A percentile compares a stretch with the other conserved stretches of the same genome.
These are phyloP conservation scores for Malus hybrid DNA, from an alignment of 331 rosid species.

Conservation along the genomic window DNA sequence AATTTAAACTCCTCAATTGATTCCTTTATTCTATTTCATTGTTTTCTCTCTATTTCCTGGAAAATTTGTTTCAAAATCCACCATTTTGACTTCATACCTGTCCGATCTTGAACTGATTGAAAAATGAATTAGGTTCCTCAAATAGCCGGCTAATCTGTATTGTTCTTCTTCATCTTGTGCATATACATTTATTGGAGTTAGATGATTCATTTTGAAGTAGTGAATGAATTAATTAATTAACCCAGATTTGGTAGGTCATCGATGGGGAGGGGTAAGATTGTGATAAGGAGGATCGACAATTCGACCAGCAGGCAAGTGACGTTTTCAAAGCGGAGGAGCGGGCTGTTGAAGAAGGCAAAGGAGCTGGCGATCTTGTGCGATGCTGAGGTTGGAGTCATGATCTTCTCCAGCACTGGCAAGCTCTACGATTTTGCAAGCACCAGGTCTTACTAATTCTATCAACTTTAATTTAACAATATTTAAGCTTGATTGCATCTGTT, in stretches of 20 bases:
- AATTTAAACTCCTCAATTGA: neutral
- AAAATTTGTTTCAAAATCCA: neutral
- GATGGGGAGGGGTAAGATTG: conserved; percentile 98
- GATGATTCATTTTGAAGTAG: neutral
- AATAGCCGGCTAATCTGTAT: neutral
- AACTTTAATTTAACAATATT: neutral
- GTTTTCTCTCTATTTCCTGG: neutral
- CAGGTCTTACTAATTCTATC: conserved; percentile 33
- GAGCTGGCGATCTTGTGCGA: conserved; percentile 90
- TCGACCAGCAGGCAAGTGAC: conserved; percentile 94
- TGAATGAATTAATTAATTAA: neutral
- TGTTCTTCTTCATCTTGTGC: neutral
- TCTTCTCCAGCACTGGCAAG: conserved; percentile 90
- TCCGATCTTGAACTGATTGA: neutral
- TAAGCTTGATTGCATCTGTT: neutral
- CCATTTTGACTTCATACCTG: neutral
- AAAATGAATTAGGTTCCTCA: neutral
- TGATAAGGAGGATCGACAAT: conserved; percentile 92
- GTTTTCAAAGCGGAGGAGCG: conserved; percentile 84
- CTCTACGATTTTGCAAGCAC: conserved; percentile 75
- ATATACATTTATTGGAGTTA: neutral
- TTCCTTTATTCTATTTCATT: neutral
- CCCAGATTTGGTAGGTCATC: neutral
- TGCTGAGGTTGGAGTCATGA: conserved; percentile 84
- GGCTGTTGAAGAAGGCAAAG: conserved; percentile 89